A percentile compares a stretch with the other conserved stretches of the same genome.
phyloP scores from a whole-genome alignment of 345 rosid species.

The Gossypium rotundifolium region DNA sequence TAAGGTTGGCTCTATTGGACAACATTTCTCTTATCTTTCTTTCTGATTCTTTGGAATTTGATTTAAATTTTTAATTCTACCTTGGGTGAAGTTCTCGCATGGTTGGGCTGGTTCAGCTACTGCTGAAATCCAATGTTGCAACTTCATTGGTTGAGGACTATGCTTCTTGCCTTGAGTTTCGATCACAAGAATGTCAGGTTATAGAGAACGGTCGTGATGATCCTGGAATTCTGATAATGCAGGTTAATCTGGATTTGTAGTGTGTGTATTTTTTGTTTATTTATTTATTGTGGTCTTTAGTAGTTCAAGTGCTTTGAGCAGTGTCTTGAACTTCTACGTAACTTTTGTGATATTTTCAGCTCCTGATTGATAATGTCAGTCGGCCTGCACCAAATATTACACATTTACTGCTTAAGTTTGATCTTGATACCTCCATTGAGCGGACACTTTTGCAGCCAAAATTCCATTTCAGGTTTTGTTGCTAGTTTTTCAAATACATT shows the following conservation, averaged over 20 bases:
- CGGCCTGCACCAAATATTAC: conserved; percentile 92
- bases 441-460: conserved; percentile 83
- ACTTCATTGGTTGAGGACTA: conserved; percentile 70
- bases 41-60: conserved; percentile 6
- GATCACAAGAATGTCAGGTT: conserved; percentile 67
- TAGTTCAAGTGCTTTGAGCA: conserved; percentile 3
- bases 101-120: conserved; percentile 80
- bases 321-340: neutral
- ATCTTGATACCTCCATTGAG: conserved; percentile 70
- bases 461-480: conserved; percentile 79
- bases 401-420: conserved; percentile 87
- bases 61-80: conserved; percentile 3
- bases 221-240: conserved; percentile 83
- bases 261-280: neutral
- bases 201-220: conserved; percentile 67
- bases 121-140: conserved; percentile 73
- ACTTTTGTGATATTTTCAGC: conserved; percentile 44
- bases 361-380: conserved; percentile 70
- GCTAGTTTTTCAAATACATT: neutral
- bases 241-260: conserved; percentile 38
- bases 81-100: conserved; percentile 65
- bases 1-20: conserved; percentile 41
- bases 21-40: conserved; percentile 7
- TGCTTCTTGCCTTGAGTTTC: conserved; percentile 85
- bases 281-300: neutral